Evolutionary conservation across 2,329 filamentous ascomycete genomes (phyloP), one percentile per base, ranked within the genome.

Genomic region (Microdochium nivale): DNA sequence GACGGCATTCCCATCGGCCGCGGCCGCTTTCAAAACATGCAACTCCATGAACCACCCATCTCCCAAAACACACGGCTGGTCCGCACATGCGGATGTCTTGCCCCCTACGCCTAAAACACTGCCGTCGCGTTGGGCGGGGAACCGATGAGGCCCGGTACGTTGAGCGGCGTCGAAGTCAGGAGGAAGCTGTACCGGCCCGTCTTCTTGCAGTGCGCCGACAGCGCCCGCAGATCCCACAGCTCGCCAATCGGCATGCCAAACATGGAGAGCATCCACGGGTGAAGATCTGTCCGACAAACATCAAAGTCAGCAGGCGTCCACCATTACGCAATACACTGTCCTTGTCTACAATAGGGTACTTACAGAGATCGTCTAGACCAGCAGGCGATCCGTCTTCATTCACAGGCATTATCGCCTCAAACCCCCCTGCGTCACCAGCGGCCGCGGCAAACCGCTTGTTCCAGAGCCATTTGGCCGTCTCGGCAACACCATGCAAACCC

Each of bases 381-480:
- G 66, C 68, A 0, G 51, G 35, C 0, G 65, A 64, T 1, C 72
- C 71, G 49, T 75, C 70, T 4, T 66, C 55, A 51, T 73, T 70
- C 32, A 77, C 50, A 0, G 79, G 77, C 2, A 83, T 82, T 65
- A 80, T 79, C 0, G 77, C 74, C 67, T 89, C 86, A 55, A 88
- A 87, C 0, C 77, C 72, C 21, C 77, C 79, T 13, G 75, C 70
- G 61, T 89, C 86, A 0, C 81, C 81, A 0, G 77, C 82, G 1
- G 86, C 83, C 1, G 79, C 81, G 0, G 84, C 73, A 57, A 89
- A 88, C 50, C 84, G 82, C 56, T 76, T 79, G 60, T 88, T 82
- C 70, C 87, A 85, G 53, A 88, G 55, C 84, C 84, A 89, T 50
- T 79, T 76, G 8, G 80, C 69, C 3, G 83, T 75, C 46, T 76